phyloP scores from a whole-genome alignment of 345 rosid genomes.

The Noccaea caerulescens region DNA sequence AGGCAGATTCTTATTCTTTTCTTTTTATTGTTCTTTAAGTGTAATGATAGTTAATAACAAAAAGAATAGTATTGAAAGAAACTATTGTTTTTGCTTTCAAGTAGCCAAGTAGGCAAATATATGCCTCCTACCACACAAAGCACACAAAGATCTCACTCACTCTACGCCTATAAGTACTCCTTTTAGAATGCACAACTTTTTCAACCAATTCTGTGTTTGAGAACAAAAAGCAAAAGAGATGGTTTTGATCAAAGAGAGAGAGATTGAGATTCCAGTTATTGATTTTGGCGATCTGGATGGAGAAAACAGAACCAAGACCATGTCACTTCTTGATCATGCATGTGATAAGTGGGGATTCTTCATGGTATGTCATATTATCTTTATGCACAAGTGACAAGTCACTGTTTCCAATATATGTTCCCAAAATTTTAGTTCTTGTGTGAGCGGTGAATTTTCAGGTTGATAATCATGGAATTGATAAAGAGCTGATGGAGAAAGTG shows the following conservation, averaged over 20 bases:
- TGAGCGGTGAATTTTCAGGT: conserved; percentile 51
- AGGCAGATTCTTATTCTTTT: conserved; percentile 35
- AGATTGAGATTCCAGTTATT: conserved; percentile 70
- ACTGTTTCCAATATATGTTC: conserved; percentile 1
- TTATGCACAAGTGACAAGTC: conserved; percentile 7
- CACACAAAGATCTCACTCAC: conserved; percentile 5
- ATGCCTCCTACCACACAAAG: conserved; percentile 22
- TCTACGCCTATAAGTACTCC: conserved; percentile 51
- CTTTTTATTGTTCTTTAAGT: conserved; percentile 1
- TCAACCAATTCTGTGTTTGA: conserved; percentile 31
- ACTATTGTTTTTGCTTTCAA: conserved; percentile 35
- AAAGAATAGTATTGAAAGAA: conserved; percentile 12
- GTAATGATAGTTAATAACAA: conserved; percentile 3
- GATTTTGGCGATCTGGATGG: conserved; percentile 70
- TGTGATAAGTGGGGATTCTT: conserved; percentile 91
- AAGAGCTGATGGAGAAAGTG: conserved; percentile 76
- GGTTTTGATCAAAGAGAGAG: conserved; percentile 31
- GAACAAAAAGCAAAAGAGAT: conserved; percentile 19
- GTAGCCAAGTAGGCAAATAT: conserved; percentile 43
- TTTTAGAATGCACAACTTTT: conserved; percentile 6
- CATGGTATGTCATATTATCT: conserved; percentile 53
- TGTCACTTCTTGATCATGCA: conserved; percentile 77
- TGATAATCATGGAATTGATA: conserved; percentile 78
- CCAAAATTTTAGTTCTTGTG: neutral
- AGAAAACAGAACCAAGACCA: conserved; percentile 60